Percentiles rank a stretch among this genome's conserved stretches.
These are phyloP conservation scores for Brassica carinata DNA, from an alignment of 345 rosid genomes.

Conservation along the genomic window DNA sequence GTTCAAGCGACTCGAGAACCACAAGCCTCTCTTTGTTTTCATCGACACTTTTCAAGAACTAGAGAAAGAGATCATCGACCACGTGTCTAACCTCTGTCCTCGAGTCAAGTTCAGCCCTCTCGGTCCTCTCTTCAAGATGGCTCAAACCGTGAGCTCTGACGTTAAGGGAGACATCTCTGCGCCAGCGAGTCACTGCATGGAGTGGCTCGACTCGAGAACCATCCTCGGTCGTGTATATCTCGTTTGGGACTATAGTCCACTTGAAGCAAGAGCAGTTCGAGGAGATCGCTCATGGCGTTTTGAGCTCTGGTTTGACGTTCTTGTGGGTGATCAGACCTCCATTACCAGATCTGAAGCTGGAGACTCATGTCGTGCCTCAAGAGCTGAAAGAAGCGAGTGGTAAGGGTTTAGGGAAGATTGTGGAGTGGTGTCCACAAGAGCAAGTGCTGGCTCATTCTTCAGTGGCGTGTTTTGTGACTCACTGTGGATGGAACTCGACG, in stretches of 20 bases:
- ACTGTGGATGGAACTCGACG: slow-evolving; percentile 50
- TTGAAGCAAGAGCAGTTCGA: not conserved
- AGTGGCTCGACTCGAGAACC: slow-evolving; percentile 51
- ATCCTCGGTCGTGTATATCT: not conserved
- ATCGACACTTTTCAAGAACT: slow-evolving; percentile 70
- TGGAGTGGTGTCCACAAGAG: slow-evolving; percentile 43
- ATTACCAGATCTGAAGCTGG: not conserved
- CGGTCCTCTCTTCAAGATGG: slow-evolving; percentile 68
- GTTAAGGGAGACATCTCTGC: slow-evolving; percentile 50
- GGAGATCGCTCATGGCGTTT: not conserved
- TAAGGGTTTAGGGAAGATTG: slow-evolving; percentile 30
- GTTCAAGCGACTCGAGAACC: slow-evolving; percentile 46
- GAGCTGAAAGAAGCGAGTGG: slow-evolving; percentile 21
- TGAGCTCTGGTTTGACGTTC: not conserved
- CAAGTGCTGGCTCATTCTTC: slow-evolving; percentile 38
- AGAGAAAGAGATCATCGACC: slow-evolving; percentile 58
- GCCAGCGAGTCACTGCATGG: slow-evolving; percentile 52
- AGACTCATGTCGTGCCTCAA: slow-evolving; percentile 23
- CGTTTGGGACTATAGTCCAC: not conserved
- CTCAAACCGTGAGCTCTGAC: slow-evolving; percentile 37
- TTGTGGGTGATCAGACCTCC: slow-evolving; percentile 25
- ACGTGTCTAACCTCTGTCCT: slow-evolving; percentile 59
- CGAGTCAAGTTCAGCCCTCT: slow-evolving; percentile 43
- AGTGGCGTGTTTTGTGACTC: slow-evolving; percentile 36
- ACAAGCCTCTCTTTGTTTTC: slow-evolving; percentile 59